These are phyloP conservation scores for Boletus eberwhitei DNA, from an alignment of 768 basidiomycete species.

Conservation along the genomic window DNA sequence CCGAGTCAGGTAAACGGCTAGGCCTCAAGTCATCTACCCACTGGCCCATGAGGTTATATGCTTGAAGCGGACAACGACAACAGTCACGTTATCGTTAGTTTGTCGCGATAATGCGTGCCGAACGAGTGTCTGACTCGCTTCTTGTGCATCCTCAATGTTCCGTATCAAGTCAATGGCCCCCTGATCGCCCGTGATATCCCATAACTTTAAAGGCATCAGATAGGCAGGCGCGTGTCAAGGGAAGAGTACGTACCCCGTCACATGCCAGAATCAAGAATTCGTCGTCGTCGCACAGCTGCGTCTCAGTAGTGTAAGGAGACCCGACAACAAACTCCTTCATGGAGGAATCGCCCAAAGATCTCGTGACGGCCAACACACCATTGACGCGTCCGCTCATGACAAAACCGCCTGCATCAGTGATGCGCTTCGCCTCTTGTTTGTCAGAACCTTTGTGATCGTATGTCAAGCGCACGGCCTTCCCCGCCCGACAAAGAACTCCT, in stretches of 20 bases:
- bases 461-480: conserved; percentile 88
- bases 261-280: conserved; percentile 96
- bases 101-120: conserved; percentile 84
- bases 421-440: conserved; percentile 95
- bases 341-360: conserved; percentile 92
- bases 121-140: conserved; percentile 73
- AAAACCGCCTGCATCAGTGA: conserved; percentile 96
- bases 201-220: conserved; percentile 56
- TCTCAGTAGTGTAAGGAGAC: conserved; percentile 97
- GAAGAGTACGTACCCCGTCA: conserved; percentile 74
- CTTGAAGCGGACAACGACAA: conserved; percentile 84
- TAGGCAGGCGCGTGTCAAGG: background rate
- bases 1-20: background rate
- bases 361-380: conserved; percentile 93
- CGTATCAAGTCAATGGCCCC: conserved; percentile 50
- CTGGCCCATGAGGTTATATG: conserved; percentile 11
- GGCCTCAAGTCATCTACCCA: conserved; percentile 6
- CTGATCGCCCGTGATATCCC: conserved; percentile 95
- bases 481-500: conserved; percentile 87
- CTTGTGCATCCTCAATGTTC: conserved; percentile 45
- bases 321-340: conserved; percentile 99
- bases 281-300: conserved; percentile 83
- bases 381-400: conserved; percentile 99
- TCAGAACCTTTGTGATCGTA: conserved; percentile 99
- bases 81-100: conserved; percentile 94